These are phyloP conservation scores for Botryotinia calthae DNA, from an alignment of 2,329 filamentous ascomycete genomes.

Conservation along the genomic window DNA sequence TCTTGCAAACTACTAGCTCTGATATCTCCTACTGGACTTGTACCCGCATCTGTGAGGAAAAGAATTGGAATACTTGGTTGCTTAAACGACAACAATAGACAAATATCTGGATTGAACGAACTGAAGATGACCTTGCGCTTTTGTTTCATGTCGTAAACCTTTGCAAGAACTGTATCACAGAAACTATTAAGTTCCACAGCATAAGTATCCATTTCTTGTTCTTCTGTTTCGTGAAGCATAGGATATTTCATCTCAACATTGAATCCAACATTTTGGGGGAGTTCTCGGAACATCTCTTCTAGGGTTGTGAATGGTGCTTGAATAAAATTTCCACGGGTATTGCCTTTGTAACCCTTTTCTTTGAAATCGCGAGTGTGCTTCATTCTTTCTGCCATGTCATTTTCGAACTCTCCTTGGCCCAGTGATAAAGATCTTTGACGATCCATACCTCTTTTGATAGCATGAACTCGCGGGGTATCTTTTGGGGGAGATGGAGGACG, in stretches of 20 bases:
- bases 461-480: conserved; percentile 29
- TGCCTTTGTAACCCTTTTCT: conserved; percentile 91
- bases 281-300: conserved; percentile 84
- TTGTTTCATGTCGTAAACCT: conserved; percentile 82
- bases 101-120: conserved; percentile 96
- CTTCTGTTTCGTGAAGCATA: conserved; percentile 92
- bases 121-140: conserved; percentile 94
- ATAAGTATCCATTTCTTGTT: conserved; percentile 95
- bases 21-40: conserved; percentile 79
- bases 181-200: conserved; percentile 95
- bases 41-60: conserved; percentile 88
- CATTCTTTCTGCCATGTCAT: conserved; percentile 71
- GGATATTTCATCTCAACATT: conserved; percentile 99
- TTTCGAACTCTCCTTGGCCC: conserved; percentile 31
- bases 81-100: conserved; percentile 90
- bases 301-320: conserved; percentile 94
- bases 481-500: conserved; percentile 46
- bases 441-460: conserved; percentile 33
- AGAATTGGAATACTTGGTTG: conserved; percentile 94
- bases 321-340: conserved; percentile 90
- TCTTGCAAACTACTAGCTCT: conserved; percentile 90
- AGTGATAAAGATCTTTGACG: conserved; percentile 40
- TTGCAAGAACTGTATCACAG: conserved; percentile 85
- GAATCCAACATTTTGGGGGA: conserved; percentile 83
- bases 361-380: conserved; percentile 97